phyloP scores from a whole-genome alignment of 2,329 filamentous ascomycete genomes.

The Seiridium unicorne region DNA sequence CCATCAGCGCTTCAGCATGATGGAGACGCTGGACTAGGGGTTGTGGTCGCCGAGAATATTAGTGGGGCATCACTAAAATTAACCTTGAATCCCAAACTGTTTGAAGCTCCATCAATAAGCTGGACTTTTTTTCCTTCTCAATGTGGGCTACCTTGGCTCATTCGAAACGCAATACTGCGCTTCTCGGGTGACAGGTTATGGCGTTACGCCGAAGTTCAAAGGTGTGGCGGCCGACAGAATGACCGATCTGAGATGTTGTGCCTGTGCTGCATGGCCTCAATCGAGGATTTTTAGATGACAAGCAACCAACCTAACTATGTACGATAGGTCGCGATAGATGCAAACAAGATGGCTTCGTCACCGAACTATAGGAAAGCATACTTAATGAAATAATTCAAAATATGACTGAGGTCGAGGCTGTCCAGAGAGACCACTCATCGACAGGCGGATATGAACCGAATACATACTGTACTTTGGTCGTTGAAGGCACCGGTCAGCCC shows the following conservation, averaged over 20 bases:
- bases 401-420: no score
- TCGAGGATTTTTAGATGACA: background rate
- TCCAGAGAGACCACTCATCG: no score
- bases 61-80: background rate
- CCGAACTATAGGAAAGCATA: no score
- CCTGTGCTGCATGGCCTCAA: background rate
- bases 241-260: background rate
- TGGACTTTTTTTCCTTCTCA: background rate
- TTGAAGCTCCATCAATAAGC: background rate
- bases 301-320: no score
- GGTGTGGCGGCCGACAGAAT: background rate
- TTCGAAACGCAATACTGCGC: background rate
- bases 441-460: background rate
- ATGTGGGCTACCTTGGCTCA: background rate
- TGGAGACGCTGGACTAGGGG: background rate
- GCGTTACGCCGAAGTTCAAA: background rate
- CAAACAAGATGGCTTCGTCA: no score
- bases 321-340: no score
- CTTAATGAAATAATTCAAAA: no score
- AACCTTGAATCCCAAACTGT: constrained; percentile 7
- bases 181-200: background rate
- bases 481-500: no score
- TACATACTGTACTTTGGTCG: background rate
- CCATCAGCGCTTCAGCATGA: background rate
- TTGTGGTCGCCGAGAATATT: background rate